Conservation (phyloP, 116 monocot genomes). For the Trichopus zeylanicus region DNA sequence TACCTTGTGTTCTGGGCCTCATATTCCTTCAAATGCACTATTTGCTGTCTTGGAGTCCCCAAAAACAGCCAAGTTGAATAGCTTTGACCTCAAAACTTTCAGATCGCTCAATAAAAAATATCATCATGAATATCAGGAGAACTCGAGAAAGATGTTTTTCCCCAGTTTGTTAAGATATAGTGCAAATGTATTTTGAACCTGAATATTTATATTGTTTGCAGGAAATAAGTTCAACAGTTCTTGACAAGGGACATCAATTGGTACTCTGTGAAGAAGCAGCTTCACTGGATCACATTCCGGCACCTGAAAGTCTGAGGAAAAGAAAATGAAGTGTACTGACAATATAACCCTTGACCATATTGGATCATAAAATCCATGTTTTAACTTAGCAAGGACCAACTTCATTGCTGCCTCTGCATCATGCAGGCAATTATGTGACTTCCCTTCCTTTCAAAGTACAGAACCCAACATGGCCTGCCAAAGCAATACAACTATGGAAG, state of each 20-base stretch:
- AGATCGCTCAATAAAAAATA: slow-evolving; percentile 22
- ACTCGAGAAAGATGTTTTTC: not conserved
- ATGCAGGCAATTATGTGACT: slow-evolving; percentile 69
- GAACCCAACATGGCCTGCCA: slow-evolving; percentile 63
- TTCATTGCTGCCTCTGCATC: slow-evolving; percentile 86
- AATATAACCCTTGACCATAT: slow-evolving; percentile 17
- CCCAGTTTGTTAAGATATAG: not conserved
- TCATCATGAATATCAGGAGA: not conserved
- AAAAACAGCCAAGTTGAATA: slow-evolving; percentile 67
- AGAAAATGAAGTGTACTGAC: slow-evolving; percentile 14
- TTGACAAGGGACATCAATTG: slow-evolving; percentile 29
- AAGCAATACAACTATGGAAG: not conserved
- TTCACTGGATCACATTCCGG: slow-evolving; percentile 27
- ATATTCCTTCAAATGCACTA: slow-evolving; percentile 39
- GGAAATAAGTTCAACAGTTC: slow-evolving; percentile 44
- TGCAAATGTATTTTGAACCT: slow-evolving; percentile 16
- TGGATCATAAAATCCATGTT: slow-evolving; percentile 56
- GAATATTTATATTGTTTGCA: slow-evolving; percentile 22
- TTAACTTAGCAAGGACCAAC: slow-evolving; percentile 68
- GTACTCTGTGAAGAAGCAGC: slow-evolving; percentile 59
- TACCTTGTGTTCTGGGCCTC: slow-evolving; percentile 44
- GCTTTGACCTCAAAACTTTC: slow-evolving; percentile 22
- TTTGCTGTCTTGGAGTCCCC: slow-evolving; percentile 31
- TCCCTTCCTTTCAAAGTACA: slow-evolving; percentile 51
- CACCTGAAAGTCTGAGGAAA: slow-evolving; percentile 22